Percentiles rank a stretch among this genome's conserved stretches.
Conservation (phyloP, 1,284 basidiomycete genomes). For the Leccinum huronense region DNA sequence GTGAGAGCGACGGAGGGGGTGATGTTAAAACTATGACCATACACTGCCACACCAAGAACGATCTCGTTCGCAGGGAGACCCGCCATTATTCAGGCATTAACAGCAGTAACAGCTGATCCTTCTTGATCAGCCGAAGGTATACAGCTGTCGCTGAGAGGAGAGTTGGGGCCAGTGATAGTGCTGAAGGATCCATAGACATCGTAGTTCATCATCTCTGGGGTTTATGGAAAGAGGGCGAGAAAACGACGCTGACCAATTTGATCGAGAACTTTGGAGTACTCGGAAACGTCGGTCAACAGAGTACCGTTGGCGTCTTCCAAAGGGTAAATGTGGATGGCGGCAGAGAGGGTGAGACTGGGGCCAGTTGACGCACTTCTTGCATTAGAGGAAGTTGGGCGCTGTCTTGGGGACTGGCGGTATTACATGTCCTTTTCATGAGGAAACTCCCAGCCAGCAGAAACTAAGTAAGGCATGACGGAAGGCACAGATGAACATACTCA, state of each 20-base stretch:
- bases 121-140: slow-evolving; percentile 55
- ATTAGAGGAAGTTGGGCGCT: slow-evolving; percentile 77
- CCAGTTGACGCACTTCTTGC: slow-evolving; percentile 63
- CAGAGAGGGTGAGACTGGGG: slow-evolving; percentile 67
- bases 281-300: slow-evolving; percentile 64
- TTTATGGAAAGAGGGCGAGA: slow-evolving; percentile 22
- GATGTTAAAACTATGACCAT: slow-evolving; percentile 60
- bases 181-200: slow-evolving; percentile 69
- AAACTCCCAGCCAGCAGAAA: slow-evolving; percentile 76
- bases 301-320: slow-evolving; percentile 60
- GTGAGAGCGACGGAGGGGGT: slow-evolving; percentile 40
- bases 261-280: slow-evolving; percentile 71
- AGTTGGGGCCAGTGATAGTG: slow-evolving; percentile 68
- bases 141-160: slow-evolving; percentile 79
- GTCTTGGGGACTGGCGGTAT: slow-evolving; percentile 61
- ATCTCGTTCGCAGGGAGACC: slow-evolving; percentile 78
- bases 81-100: slow-evolving; percentile 72
- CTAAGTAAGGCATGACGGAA: slow-evolving; percentile 5
- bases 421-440: slow-evolving; percentile 73
- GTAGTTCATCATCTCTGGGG: slow-evolving; percentile 77
- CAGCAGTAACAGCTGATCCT: slow-evolving; percentile 74
- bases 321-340: slow-evolving; percentile 68
- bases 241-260: slow-evolving; percentile 49
- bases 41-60: slow-evolving; percentile 78
- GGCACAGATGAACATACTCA: slow-evolving; percentile 52